phyloP scores from a whole-genome alignment of 2,329 filamentous ascomycete species.

The Grosmannia huntii region DNA sequence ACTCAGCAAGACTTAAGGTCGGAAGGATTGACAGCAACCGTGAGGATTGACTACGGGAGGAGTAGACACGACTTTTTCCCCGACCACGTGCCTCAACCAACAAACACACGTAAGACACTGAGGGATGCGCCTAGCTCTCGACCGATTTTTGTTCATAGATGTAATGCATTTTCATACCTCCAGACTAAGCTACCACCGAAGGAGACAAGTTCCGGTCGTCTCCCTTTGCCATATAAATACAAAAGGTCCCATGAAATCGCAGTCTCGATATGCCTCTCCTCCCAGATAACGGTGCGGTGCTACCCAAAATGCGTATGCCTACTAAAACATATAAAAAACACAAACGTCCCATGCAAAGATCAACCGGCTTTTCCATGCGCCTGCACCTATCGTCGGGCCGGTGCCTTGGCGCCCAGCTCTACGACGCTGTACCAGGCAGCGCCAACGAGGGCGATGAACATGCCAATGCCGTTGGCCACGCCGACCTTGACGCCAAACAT shows the following conservation, averaged over 20 bases:
- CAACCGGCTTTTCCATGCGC: background rate
- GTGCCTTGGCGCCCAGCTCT: slow-evolving; percentile 24
- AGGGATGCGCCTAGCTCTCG: too few species aligned
- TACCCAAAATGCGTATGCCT: background rate
- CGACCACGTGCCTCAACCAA: too few species aligned
- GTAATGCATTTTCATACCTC: too few species aligned
- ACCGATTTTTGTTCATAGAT: too few species aligned
- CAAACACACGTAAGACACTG: too few species aligned
- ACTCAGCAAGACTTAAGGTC: too few species aligned
- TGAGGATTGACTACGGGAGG: too few species aligned
- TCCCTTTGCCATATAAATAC: background rate
- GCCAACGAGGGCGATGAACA: slow-evolving; percentile 40
- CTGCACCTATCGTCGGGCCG: background rate
- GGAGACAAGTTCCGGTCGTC: too few species aligned
- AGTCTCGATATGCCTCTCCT: background rate
- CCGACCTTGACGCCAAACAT: slow-evolving; percentile 38
- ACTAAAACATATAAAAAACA: background rate
- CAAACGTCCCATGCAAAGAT: background rate
- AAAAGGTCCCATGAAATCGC: background rate
- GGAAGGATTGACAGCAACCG: too few species aligned
- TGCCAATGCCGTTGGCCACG: slow-evolving; percentile 41
- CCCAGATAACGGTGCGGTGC: background rate
- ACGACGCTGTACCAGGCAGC: slow-evolving; percentile 46
- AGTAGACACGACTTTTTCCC: too few species aligned
- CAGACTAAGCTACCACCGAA: too few species aligned